Evolutionary conservation across 805 yeast species (phyloP).

Genomic region (Candida taoyuanica): DNA sequence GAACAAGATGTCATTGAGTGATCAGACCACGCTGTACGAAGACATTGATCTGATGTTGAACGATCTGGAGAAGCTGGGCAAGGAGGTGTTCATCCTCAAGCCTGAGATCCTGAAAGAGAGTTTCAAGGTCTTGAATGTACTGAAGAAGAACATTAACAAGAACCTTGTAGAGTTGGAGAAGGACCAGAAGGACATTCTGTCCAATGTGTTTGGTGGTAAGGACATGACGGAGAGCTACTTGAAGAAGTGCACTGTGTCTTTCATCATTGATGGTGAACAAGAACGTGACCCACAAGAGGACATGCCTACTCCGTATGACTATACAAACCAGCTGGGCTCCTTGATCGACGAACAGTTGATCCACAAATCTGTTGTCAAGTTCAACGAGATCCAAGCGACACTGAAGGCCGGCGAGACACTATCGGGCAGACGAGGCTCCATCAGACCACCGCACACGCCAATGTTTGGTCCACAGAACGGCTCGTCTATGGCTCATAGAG

Average conservation of each 20-base stretch:
- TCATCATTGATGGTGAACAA: conserved; percentile 22
- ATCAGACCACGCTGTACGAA: conserved; percentile 20
- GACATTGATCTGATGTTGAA: conserved; percentile 26
- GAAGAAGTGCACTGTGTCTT: conserved; percentile 26
- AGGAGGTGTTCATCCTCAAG: conserved; percentile 23
- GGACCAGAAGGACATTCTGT: conserved; percentile 28
- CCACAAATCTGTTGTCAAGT: conserved; percentile 12
- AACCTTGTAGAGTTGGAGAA: conserved; percentile 24
- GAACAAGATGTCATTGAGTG: conserved; percentile 18
- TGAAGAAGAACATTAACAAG: conserved; percentile 24
- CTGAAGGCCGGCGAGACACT: conserved; percentile 7
- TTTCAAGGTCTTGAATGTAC: conserved; percentile 25
- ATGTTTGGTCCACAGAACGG: conserved; percentile 9
- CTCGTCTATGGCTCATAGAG: too few species aligned
- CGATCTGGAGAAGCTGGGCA: conserved; percentile 24
- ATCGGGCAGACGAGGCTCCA: conserved; percentile 6
- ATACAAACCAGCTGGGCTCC: conserved; percentile 21
- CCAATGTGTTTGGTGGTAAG: conserved; percentile 30
- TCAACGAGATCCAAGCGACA: conserved; percentile 11
- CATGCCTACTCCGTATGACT: conserved; percentile 13
- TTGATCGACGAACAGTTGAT: conserved; percentile 16
- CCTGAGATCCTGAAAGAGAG: conserved; percentile 28
- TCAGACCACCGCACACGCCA: conserved; percentile 9
- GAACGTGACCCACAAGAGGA: conserved; percentile 9
- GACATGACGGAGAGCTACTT: conserved; percentile 28